Evolutionary conservation across 2,329 filamentous ascomycete genomes (phyloP), one percentile per base, ranked within the genome.

Genomic region (Trichoderma lentiforme): DNA sequence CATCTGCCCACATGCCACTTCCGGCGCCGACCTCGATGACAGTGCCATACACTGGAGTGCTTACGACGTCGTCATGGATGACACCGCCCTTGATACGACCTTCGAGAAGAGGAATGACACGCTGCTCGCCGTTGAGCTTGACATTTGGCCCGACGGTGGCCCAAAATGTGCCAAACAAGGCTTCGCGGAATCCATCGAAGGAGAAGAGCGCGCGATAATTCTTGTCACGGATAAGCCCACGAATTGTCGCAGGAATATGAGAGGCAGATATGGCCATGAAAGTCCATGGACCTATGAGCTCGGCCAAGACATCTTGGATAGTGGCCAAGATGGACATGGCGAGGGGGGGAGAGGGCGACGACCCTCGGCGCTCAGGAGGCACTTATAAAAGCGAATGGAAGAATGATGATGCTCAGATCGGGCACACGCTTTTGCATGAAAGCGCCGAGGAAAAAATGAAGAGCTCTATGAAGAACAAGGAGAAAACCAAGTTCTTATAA

Each of bases 81-180:
- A 53, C 21, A 12, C 67, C 67, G 43, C 11, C 67, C 58, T 53
- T 70, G 57, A 70, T 24, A 21, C 67, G 67, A 21, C 67, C 67
- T 28, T 62, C 39, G 11, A 70, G 67, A 36, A 70, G 67, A 21
- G 67, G 57, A 36, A 70, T 53, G 3, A 91, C 86, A 32, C 79
- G 79, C 0, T 76, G 76, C 43, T 81, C 82, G 21, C 81, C 84
- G 53, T 74, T 76, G n/a, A 79, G 73, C 71, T 86, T 85, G 4
- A 88, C 82, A 4, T 79, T 73, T 0, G 89, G 88, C 0, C 89
- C 89, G 58, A 84, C 83, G 69, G 77, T 82, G 39, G 80, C 79
- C 90, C 90, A 92, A 80, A 92, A 91, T 53, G 81, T 80, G 67
- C 84, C 84, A 80, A 92, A 92, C 87, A 89, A 91, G 73, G 80